These are phyloP conservation scores for Wickerhamiella kazuoi DNA, from an alignment of 805 yeast species.

Conservation along the genomic window DNA sequence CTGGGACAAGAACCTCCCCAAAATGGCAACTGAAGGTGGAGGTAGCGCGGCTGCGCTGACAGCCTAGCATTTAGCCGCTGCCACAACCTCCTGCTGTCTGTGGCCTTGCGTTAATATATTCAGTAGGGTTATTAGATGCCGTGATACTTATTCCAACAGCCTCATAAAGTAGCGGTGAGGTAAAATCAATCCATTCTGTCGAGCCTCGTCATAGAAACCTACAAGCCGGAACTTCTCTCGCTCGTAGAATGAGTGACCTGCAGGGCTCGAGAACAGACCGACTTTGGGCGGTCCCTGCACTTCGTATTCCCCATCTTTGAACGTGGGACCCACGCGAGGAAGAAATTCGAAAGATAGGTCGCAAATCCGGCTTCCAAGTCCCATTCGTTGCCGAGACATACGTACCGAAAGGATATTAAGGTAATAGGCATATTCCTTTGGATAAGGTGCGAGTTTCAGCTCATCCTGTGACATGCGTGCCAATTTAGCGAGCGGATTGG, in stretches of 20 bases:
- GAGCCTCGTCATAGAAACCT: neutral
- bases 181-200: neutral
- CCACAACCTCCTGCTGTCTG: no score
- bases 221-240: neutral
- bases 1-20: no score
- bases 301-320: neutral
- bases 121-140: no score
- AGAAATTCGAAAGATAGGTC: neutral
- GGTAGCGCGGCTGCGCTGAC: no score
- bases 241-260: neutral
- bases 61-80: no score
- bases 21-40: no score
- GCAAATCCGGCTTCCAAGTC: neutral
- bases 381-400: neutral
- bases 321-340: neutral
- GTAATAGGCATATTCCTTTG: neutral
- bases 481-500: neutral
- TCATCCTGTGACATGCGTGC: neutral
- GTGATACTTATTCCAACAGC: neutral
- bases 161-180: neutral
- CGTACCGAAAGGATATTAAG: neutral
- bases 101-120: no score
- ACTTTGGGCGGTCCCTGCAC: neutral
- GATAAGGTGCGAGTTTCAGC: neutral
- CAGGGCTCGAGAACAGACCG: neutral